phyloP scores from a whole-genome alignment of 108 stramenopile species.

The Schizochytrium sp. region DNA sequence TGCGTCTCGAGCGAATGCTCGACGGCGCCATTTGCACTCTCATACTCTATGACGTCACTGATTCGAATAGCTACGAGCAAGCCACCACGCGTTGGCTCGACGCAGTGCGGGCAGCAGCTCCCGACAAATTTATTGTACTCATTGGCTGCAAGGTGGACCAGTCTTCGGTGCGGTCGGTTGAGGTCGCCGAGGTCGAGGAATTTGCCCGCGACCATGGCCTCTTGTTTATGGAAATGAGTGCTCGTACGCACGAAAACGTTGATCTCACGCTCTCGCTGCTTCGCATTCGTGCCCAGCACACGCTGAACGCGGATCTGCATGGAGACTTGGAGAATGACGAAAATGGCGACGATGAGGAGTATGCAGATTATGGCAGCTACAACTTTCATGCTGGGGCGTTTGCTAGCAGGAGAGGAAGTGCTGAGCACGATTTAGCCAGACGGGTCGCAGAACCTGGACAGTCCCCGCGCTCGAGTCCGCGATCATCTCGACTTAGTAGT shows the following conservation, averaged over 20 bases:
- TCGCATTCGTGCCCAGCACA: not conserved
- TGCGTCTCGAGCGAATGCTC: not conserved
- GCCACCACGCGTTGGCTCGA: not conserved
- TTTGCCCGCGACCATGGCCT: not conserved
- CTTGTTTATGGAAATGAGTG: constrained; percentile 6
- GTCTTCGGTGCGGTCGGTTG: not conserved
- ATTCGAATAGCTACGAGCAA: not conserved
- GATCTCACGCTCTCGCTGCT: not conserved
- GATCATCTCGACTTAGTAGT: not conserved
- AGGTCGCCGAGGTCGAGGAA: not conserved
- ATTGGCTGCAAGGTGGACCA: not conserved
- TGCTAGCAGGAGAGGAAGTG: not conserved
- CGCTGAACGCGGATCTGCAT: not conserved
- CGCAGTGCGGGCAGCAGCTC: not conserved
- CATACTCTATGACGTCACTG: not conserved
- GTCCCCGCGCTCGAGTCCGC: too few species aligned
- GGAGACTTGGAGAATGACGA: not conserved
- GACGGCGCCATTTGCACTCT: not conserved
- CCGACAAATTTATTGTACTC: not conserved
- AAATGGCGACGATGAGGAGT: not conserved
- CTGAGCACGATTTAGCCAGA: not conserved
- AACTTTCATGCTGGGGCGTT: not conserved
- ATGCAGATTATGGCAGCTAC: not conserved
- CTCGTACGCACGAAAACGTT: not conserved
- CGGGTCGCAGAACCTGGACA: not conserved